phyloP scores from a whole-genome alignment of 1,139 yeast genomes.

The Geotrichum reessii region DNA sequence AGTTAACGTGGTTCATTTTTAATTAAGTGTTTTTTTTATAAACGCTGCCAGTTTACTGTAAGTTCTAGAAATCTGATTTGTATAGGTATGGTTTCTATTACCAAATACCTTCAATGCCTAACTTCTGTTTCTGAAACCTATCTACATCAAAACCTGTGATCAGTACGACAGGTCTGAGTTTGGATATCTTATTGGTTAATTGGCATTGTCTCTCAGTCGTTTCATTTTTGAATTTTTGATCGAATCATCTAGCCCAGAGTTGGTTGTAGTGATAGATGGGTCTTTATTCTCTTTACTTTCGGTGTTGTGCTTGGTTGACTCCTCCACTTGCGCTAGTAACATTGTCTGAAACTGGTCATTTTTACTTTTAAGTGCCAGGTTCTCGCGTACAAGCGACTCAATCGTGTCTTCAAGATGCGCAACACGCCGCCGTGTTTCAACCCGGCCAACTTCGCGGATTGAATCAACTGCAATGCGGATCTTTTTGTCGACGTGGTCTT shows the following conservation, averaged over 20 bases:
- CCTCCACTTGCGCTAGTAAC: neutral
- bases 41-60: no score
- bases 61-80: no score
- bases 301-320: neutral
- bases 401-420: conserved; percentile 1
- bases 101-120: no score
- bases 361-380: neutral
- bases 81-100: no score
- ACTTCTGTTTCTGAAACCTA: no score
- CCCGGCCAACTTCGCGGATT: conserved; percentile 7
- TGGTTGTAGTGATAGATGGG: neutral
- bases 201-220: neutral
- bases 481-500: conserved; percentile 15
- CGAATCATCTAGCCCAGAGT: no score
- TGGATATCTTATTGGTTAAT: neutral
- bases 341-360: conserved; percentile 1
- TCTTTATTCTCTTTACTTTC: neutral
- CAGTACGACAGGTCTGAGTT: neutral
- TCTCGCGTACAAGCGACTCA: conserved; percentile 7
- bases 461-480: conserved; percentile 12
- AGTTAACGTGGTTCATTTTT: no score
- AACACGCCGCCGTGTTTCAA: neutral
- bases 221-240: neutral
- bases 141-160: neutral
- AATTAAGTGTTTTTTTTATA: no score